These are phyloP conservation scores for Viola odorata DNA, from an alignment of 345 rosid genomes.

Conservation along the genomic window DNA sequence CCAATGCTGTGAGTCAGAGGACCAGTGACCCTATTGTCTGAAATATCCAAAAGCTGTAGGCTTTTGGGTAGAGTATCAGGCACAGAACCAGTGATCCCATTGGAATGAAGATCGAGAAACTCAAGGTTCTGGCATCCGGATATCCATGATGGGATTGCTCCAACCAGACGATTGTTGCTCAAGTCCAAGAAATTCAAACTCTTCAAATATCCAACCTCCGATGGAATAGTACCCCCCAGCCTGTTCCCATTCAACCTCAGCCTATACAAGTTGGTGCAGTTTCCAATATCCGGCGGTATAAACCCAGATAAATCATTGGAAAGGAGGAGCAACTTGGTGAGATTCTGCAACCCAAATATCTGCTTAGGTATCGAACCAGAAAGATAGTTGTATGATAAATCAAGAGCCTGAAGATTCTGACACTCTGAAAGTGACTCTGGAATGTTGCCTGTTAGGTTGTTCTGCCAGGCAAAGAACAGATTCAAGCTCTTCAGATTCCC, in stretches of 20 bases:
- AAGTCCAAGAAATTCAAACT: slow-evolving; percentile 69
- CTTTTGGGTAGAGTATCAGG: slow-evolving; percentile 62
- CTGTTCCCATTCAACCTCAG: slow-evolving; percentile 60
- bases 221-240: slow-evolving; percentile 67
- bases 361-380: slow-evolving; percentile 63
- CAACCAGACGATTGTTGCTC: slow-evolving; percentile 58
- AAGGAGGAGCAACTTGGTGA: slow-evolving; percentile 74
- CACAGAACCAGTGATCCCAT: slow-evolving; percentile 60
- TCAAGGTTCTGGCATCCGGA: slow-evolving; percentile 58
- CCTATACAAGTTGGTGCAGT: slow-evolving; percentile 66
- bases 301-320: slow-evolving; percentile 73
- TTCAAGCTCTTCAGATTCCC: slow-evolving; percentile 66
- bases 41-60: slow-evolving; percentile 61
- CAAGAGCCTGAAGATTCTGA: slow-evolving; percentile 76
- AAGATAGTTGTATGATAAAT: slow-evolving; percentile 77
- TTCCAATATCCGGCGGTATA: slow-evolving; percentile 76
- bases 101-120: slow-evolving; percentile 73
- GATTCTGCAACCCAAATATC: slow-evolving; percentile 60
- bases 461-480: slow-evolving; percentile 87
- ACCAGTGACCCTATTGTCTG: slow-evolving; percentile 70
- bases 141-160: slow-evolving; percentile 54
- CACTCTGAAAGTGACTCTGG: slow-evolving; percentile 67
- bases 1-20: slow-evolving; percentile 53
- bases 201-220: slow-evolving; percentile 61
- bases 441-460: slow-evolving; percentile 65